Percentiles rank a stretch among this genome's conserved stretches.
Evolutionary conservation across 169 alveolate genomes (phyloP).

Genomic region (Plasmodium falciparum): DNA sequence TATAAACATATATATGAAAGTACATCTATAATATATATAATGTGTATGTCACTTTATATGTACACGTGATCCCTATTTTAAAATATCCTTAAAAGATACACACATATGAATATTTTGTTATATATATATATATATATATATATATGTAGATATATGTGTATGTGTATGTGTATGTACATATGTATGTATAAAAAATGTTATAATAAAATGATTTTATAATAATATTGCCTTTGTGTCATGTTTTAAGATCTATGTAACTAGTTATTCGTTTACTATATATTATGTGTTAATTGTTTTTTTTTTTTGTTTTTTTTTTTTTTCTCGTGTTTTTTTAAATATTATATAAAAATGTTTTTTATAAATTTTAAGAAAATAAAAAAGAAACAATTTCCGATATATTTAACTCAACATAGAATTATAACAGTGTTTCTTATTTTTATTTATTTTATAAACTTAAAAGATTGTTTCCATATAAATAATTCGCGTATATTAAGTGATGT

Average conservation of each 20-base stretch:
- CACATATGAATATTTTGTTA: no score
- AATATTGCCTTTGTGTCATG: no score
- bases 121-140: no score
- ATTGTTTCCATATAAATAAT: neutral
- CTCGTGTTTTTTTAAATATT: neutral
- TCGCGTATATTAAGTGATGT: neutral
- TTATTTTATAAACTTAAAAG: slow-evolving; percentile 8
- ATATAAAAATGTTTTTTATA: slow-evolving; percentile 23
- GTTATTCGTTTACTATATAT: no score
- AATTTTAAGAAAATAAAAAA: slow-evolving; percentile 29
- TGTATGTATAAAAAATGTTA: neutral
- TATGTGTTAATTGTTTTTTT: neutral
- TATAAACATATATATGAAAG: no score
- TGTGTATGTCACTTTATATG: no score
- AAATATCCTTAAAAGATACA: no score
- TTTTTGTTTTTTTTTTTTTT: slow-evolving; percentile 1
- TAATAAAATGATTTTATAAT: neutral
- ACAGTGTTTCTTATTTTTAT: slow-evolving; percentile 12
- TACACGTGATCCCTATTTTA: no score
- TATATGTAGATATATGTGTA: no score
- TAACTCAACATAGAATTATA: slow-evolving; percentile 13
- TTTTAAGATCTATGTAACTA: no score
- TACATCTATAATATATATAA: no score
- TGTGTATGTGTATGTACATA: neutral
- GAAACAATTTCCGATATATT: slow-evolving; percentile 3